Evolutionary conservation across 257 asterid genomes (phyloP).

Genomic region (Solanum bulbocastanum): DNA sequence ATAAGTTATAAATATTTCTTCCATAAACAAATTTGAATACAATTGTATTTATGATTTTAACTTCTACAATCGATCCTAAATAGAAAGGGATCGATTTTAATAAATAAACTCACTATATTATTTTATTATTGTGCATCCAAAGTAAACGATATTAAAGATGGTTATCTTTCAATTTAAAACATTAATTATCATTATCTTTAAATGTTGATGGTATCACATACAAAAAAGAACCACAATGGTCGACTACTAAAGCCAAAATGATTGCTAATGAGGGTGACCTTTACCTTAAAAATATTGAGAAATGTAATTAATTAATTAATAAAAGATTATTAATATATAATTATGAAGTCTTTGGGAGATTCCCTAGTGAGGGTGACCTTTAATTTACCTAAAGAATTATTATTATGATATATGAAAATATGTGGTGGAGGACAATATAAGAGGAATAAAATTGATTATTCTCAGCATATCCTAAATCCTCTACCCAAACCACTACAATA

Average conservation of each 20-base stretch:
- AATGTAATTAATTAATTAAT: not conserved
- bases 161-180: not conserved
- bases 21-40: not conserved
- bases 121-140: not conserved
- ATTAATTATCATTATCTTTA: not conserved
- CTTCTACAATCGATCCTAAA: not conserved
- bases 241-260: not conserved
- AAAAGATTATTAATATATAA: not conserved
- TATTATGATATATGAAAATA: not conserved
- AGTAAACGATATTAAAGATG: not conserved
- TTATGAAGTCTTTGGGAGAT: not conserved
- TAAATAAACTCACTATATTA: not conserved
- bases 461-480: not conserved
- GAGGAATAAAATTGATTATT: not conserved
- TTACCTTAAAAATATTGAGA: not conserved
- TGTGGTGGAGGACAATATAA: not conserved
- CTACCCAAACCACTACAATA: not conserved
- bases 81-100: not conserved
- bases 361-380: not conserved
- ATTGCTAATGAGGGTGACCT: not conserved
- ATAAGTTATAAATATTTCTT: not conserved
- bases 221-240: not conserved
- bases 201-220: not conserved
- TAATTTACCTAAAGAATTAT: not conserved
- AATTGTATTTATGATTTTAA: not conserved